Conservation (phyloP, 495 filamentous ascomycete genomes). For the Umbilicaria muhlenbergii region DNA sequence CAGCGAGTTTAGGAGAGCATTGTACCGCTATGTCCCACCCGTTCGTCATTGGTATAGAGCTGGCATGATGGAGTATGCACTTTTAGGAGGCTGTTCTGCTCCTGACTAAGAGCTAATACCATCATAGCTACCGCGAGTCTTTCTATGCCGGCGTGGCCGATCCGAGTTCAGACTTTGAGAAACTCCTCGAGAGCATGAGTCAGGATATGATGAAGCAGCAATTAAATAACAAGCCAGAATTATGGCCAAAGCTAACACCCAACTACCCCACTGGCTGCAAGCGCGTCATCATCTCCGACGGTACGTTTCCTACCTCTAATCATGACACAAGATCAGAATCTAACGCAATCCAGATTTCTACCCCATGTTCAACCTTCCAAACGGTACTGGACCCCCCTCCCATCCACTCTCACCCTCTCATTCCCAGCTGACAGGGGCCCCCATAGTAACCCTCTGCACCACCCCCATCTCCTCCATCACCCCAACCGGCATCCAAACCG, state of each 20-base stretch:
- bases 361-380: too few relatives aligned
- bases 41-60: constrained; percentile 31
- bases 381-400: too few relatives aligned
- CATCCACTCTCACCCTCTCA: too few relatives aligned
- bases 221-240: constrained; percentile 24
- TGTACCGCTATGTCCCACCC: constrained; percentile 15
- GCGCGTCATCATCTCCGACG: constrained; percentile 31
- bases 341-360: too few relatives aligned
- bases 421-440: too few relatives aligned
- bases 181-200: constrained; percentile 18
- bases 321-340: too few relatives aligned
- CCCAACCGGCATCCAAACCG: constrained; percentile 26
- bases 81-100: too few relatives aligned
- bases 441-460: too few relatives aligned
- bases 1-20: constrained; percentile 29
- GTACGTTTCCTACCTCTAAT: too few relatives aligned
- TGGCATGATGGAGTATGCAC: constrained; percentile 25
- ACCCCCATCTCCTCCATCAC: too few relatives aligned
- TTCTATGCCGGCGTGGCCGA: constrained; percentile 26
- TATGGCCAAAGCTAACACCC: constrained; percentile 33
- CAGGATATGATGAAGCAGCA: constrained; percentile 18
- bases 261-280: constrained; percentile 38
- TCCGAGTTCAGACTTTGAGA: constrained; percentile 17
- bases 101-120: too few relatives aligned
- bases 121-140: constrained; percentile 21